These are phyloP conservation scores for Ogataea ramenticola DNA, from an alignment of 805 yeast species.

Conservation along the genomic window DNA sequence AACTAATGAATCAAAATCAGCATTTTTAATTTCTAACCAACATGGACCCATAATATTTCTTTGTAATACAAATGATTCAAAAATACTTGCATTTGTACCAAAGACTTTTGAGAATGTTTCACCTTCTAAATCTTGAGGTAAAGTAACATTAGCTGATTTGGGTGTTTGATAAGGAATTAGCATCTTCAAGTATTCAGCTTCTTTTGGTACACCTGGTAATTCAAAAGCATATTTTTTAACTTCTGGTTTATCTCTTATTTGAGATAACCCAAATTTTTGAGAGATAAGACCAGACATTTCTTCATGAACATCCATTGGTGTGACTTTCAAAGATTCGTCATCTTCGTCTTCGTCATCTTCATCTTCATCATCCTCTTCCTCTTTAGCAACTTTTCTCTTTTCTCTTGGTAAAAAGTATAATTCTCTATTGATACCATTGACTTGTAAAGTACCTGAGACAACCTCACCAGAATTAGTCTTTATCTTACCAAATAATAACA, in stretches of 20 bases:
- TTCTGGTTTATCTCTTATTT: conserved; percentile 64
- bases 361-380: conserved; percentile 30
- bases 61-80: conserved; percentile 81
- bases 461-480: conserved; percentile 48
- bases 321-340: conserved; percentile 24
- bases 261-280: conserved; percentile 53
- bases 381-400: conserved; percentile 19
- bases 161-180: conserved; percentile 68
- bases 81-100: conserved; percentile 66
- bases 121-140: conserved; percentile 65
- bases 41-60: conserved; percentile 94
- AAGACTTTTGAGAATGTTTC: conserved; percentile 72
- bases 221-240: conserved; percentile 85
- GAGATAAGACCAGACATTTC: conserved; percentile 66
- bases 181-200: conserved; percentile 73
- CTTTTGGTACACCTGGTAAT: conserved; percentile 67
- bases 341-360: conserved; percentile 11
- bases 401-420: conserved; percentile 71
- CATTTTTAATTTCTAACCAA: conserved; percentile 74
- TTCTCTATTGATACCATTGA: conserved; percentile 63
- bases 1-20: conserved; percentile 48
- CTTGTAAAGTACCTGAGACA: conserved; percentile 71
- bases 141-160: conserved; percentile 35
- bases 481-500: conserved; percentile 78
- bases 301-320: conserved; percentile 63